Percentiles rank a stretch among this genome's conserved stretches.
phyloP scores from a whole-genome alignment of 2,329 filamentous ascomycete species.

The Fusarium xyrophilum region DNA sequence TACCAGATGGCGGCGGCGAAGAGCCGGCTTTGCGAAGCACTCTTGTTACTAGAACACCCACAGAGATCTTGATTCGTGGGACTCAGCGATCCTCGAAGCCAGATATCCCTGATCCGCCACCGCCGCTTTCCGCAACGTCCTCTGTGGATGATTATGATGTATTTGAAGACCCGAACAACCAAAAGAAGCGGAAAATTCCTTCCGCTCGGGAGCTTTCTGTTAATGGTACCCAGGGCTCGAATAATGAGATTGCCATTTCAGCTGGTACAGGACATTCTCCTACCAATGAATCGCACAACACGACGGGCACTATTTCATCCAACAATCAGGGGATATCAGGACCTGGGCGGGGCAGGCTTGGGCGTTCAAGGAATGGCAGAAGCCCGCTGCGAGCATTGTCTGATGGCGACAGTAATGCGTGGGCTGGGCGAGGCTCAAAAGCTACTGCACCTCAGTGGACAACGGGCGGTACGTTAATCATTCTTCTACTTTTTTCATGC shows the following conservation, averaged over 20 bases:
- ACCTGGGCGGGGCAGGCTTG: conserved; percentile 82
- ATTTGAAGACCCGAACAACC: conserved; percentile 98
- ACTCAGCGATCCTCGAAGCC: conserved; percentile 53
- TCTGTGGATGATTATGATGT: conserved; percentile 91
- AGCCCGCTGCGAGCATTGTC: conserved; percentile 67
- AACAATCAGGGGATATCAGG: conserved; percentile 73
- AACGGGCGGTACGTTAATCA: conserved; percentile 53
- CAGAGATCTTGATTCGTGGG: conserved; percentile 54
- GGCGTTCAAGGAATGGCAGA: conserved; percentile 68
- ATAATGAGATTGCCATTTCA: conserved; percentile 47
- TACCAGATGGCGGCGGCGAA: conserved; percentile 69
- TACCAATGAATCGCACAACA: conserved; percentile 44
- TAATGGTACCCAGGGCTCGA: conserved; percentile 50
- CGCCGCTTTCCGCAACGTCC: conserved; percentile 71
- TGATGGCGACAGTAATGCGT: conserved; percentile 64
- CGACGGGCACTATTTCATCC: conserved; percentile 60
- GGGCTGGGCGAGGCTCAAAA: conserved; percentile 58
- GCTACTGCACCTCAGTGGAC: conserved; percentile 54
- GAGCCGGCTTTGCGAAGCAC: conserved; percentile 50
- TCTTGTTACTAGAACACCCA: conserved; percentile 54
- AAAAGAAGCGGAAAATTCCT: conserved; percentile 98
- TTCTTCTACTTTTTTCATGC: not conserved
- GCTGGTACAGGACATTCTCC: conserved; percentile 30
- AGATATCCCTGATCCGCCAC: conserved; percentile 58
- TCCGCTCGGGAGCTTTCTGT: conserved; percentile 75